Evolutionary conservation across 2,329 filamentous ascomycete genomes (phyloP).

Genomic region (Neoscytalidium dimidiatum): DNA sequence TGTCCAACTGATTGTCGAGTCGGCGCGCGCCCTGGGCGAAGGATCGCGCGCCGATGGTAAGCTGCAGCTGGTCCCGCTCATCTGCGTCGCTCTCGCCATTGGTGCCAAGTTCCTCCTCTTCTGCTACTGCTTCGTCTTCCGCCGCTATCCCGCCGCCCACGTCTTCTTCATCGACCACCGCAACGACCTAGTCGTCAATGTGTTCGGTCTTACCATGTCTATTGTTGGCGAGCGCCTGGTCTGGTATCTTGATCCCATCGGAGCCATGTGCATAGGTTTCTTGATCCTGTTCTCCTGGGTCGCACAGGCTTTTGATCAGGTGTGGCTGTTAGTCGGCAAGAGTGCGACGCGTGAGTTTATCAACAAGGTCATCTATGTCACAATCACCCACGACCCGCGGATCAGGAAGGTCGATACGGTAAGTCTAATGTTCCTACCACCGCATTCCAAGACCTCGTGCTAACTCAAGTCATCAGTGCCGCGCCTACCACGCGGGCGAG

Average conservation of each 20-base stretch:
- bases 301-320: conserved; percentile 62
- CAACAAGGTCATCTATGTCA: conserved; percentile 58
- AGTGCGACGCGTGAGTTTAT: conserved; percentile 60
- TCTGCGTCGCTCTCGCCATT: conserved; percentile 57
- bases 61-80: conserved; percentile 56
- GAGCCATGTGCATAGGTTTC: conserved; percentile 61
- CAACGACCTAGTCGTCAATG: conserved; percentile 59
- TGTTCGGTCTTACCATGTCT: conserved; percentile 59
- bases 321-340: conserved; percentile 63
- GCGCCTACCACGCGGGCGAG: conserved; percentile 63
- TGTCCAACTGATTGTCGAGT: conserved; percentile 64
- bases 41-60: conserved; percentile 46
- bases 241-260: conserved; percentile 64
- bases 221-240: conserved; percentile 54
- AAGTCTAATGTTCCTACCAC: conserved; percentile 22
- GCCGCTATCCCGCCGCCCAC: conserved; percentile 57
- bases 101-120: conserved; percentile 56
- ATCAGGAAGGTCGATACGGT: conserved; percentile 61
- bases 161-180: conserved; percentile 62
- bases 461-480: conserved; percentile 41
- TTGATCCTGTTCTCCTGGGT: conserved; percentile 65
- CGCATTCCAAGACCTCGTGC: too few relatives aligned
- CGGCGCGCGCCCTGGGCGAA: conserved; percentile 52
- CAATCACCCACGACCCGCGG: conserved; percentile 55
- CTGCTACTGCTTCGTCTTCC: conserved; percentile 56